A percentile compares a stretch with the other conserved stretches of the same genome.
Conservation (phyloP, 1,284 basidiomycete species). For the Pseudozyma thailandica region DNA sequence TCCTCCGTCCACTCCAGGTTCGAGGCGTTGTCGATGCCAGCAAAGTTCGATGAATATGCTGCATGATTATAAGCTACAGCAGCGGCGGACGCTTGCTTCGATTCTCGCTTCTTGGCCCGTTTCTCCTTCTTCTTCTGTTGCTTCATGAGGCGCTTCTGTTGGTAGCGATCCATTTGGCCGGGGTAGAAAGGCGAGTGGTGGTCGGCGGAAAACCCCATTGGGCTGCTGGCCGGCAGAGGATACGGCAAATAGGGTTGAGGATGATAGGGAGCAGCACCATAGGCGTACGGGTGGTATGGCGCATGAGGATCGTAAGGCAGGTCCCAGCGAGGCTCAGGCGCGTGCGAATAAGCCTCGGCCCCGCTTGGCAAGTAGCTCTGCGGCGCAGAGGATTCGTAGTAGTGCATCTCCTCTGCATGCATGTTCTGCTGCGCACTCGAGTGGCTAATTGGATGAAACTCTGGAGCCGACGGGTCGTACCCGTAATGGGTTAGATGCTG, state of each 20-base stretch:
- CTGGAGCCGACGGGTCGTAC: constrained; percentile 29
- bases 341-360: background rate
- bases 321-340: constrained; percentile 1
- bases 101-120: constrained; percentile 23
- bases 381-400: constrained; percentile 3
- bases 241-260: constrained; percentile 1
- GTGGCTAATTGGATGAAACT: constrained; percentile 15
- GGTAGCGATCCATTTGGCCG: constrained; percentile 4
- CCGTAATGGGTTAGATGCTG: constrained; percentile 4
- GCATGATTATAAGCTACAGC: constrained; percentile 2
- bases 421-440: constrained; percentile 7
- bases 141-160: constrained; percentile 20
- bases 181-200: no score
- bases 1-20: constrained; percentile 18
- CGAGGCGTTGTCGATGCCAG: background rate
- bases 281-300: constrained; percentile 5
- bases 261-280: background rate
- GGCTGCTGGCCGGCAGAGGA: constrained; percentile 5
- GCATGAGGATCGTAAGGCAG: constrained; percentile 21
- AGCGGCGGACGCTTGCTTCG: constrained; percentile 17
- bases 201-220: no score
- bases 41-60: background rate
- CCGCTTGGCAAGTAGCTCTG: background rate
- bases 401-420: constrained; percentile 7
- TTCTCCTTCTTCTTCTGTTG: constrained; percentile 32